These are phyloP conservation scores for Camellia lanceoleosa DNA, from an alignment of 148 eudicot species.

Conservation along the genomic window DNA sequence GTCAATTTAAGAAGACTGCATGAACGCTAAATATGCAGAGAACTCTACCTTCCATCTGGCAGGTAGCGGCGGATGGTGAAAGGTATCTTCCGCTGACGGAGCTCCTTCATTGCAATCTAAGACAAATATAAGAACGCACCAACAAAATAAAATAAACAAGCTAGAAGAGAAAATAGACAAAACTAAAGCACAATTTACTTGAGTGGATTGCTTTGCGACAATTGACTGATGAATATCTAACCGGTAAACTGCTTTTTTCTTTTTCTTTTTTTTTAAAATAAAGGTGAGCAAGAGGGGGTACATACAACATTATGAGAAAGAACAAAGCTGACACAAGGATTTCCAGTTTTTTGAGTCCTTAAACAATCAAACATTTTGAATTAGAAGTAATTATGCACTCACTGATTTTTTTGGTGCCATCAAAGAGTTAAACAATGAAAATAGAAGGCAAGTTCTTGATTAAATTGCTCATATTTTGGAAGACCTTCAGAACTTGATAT, in stretches of 20 bases:
- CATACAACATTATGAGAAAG: neutral
- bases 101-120: slow-evolving; percentile 96
- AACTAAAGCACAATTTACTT: neutral
- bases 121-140: neutral
- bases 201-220: neutral
- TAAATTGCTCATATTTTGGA: no score
- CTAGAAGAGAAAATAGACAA: neutral
- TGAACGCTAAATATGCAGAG: neutral
- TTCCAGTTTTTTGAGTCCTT: neutral
- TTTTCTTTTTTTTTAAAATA: neutral
- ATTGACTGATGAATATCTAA: neutral
- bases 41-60: slow-evolving; percentile 85
- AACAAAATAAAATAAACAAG: neutral
- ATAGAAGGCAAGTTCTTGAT: no score
- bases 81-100: slow-evolving; percentile 81
- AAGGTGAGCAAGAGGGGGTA: neutral
- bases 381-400: no score
- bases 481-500: no score
- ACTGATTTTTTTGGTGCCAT: no score
- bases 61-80: slow-evolving; percentile 93
- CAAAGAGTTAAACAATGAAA: no score
- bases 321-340: neutral
- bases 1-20: neutral
- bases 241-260: neutral
- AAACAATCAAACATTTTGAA: neutral